Evolutionary conservation across 2,329 filamentous ascomycete genomes (phyloP).

Genomic region (Rugonectria rugulosa): DNA sequence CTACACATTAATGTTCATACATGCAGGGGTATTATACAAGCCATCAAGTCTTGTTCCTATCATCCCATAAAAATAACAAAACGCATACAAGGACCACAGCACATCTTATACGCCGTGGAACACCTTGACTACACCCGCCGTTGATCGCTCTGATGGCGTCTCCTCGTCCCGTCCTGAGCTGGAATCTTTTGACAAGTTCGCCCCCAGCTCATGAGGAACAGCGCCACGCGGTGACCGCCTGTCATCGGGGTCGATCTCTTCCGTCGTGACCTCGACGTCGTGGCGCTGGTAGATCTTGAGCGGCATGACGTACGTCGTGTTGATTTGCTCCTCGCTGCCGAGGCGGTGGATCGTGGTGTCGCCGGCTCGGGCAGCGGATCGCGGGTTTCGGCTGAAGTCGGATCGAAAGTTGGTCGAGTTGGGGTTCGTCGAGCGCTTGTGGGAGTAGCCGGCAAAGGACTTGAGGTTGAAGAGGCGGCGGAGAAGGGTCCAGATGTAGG

Average conservation of each 20-base stretch:
- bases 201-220: conserved; percentile 27
- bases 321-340: conserved; percentile 50
- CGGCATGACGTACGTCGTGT: conserved; percentile 41
- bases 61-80: not conserved
- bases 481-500: conserved; percentile 50
- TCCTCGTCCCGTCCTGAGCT: conserved; percentile 34
- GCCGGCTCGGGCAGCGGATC: conserved; percentile 34
- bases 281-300: conserved; percentile 48
- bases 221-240: conserved; percentile 30
- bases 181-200: conserved; percentile 26
- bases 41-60: not conserved
- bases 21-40: conserved; percentile 2
- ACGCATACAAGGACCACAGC: not conserved
- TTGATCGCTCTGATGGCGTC: conserved; percentile 36
- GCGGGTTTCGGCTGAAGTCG: conserved; percentile 37
- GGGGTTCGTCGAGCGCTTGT: conserved; percentile 36
- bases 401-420: conserved; percentile 36
- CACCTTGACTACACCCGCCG: conserved; percentile 38
- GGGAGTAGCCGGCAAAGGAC: conserved; percentile 44
- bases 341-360: conserved; percentile 38
- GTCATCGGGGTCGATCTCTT: conserved; percentile 33
- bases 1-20: not conserved
- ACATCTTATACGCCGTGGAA: conserved; percentile 35
- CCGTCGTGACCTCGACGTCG: conserved; percentile 42
- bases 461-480: conserved; percentile 46